Evolutionary conservation across 306 rosid species (phyloP).

Genomic region (Vigna reflexopilosa): DNA sequence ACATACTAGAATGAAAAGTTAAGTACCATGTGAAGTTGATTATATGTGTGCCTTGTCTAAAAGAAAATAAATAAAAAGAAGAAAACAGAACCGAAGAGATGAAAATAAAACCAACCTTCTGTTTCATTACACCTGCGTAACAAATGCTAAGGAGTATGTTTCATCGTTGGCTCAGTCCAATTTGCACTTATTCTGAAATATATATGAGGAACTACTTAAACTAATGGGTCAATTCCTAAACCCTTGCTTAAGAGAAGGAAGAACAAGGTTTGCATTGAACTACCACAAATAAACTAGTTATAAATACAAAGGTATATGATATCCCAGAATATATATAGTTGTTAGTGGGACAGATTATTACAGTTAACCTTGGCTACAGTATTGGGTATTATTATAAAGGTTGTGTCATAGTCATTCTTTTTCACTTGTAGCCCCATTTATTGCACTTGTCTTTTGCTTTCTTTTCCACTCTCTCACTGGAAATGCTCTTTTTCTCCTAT

Average conservation of each 20-base stretch:
- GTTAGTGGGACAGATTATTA: constrained; percentile 28
- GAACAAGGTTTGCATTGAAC: constrained; percentile 5
- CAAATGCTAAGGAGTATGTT: neutral
- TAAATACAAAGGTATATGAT: constrained; percentile 10
- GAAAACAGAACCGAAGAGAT: neutral
- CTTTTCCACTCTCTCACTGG: constrained; percentile 45
- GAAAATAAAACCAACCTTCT: constrained; percentile 3
- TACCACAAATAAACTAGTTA: neutral
- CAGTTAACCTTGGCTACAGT: constrained; percentile 44
- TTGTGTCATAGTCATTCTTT: constrained; percentile 47
- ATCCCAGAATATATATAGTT: neutral
- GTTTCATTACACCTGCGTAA: neutral
- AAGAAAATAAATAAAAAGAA: neutral
- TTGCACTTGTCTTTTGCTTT: constrained; percentile 55
- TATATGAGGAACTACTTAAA: neutral
- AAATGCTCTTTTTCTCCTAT: constrained; percentile 55
- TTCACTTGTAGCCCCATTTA: constrained; percentile 46
- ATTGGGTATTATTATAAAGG: constrained; percentile 42
- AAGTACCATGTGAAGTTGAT: neutral
- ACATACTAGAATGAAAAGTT: neutral
- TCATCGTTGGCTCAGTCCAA: neutral
- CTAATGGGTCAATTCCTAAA: constrained; percentile 3
- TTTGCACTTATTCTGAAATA: neutral
- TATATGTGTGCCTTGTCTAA: neutral
- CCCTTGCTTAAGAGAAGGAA: constrained; percentile 13